A percentile compares a stretch with the other conserved stretches of the same genome.
phyloP scores from a whole-genome alignment of 228 moss, liverwort and hornwort species.

The Sphagnum fallax region DNA sequence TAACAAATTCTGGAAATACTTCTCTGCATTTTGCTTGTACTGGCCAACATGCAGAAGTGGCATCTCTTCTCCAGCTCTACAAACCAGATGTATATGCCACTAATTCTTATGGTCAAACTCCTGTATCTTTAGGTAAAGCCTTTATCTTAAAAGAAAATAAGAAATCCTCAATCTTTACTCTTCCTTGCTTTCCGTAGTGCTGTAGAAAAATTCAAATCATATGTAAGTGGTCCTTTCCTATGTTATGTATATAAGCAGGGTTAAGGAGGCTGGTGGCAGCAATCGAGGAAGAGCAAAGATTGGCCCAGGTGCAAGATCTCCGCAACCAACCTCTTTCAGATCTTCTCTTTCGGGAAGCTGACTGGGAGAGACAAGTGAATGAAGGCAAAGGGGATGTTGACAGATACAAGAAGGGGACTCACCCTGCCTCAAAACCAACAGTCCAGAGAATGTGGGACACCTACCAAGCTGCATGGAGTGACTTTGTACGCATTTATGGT shows the following conservation, averaged over 20 bases:
- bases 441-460: conserved; percentile 51
- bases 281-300: conserved; percentile 43
- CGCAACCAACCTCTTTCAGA: conserved; percentile 37
- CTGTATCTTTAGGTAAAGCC: conserved; percentile 69
- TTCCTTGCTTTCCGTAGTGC: not conserved
- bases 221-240: not conserved
- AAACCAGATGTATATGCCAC: conserved; percentile 73
- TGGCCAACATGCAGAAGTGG: conserved; percentile 77
- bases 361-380: conserved; percentile 47
- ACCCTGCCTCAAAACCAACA: conserved; percentile 5
- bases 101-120: conserved; percentile 79
- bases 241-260: conserved; percentile 20
- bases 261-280: conserved; percentile 50
- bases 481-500: conserved; percentile 46
- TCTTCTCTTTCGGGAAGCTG: conserved; percentile 35
- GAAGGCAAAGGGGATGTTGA: conserved; percentile 4
- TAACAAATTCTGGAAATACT: conserved; percentile 73
- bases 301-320: conserved; percentile 48
- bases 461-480: conserved; percentile 59
- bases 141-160: not conserved
- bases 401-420: conserved; percentile 3
- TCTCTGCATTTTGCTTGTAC: conserved; percentile 81
- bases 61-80: conserved; percentile 68
- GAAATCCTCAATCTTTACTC: not conserved
- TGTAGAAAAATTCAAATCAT: not conserved